Evolutionary conservation across 805 yeast species (phyloP), one percentile per base, ranked within the genome.

Genomic region (Pichia gijzeniarum): DNA sequence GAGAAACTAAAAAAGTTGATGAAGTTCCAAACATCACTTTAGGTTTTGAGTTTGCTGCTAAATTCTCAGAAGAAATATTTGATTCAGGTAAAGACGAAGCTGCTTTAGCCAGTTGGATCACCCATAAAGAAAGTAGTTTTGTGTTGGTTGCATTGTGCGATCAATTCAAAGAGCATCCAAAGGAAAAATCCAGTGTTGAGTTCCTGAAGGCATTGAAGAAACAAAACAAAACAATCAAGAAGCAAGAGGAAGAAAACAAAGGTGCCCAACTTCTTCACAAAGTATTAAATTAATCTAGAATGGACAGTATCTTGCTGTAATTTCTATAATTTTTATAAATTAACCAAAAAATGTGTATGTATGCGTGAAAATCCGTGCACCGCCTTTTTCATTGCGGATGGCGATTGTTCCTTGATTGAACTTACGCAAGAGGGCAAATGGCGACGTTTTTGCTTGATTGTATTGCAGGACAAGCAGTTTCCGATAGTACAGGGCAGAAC

Each of bases 81-180:
- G 68, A 64, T 14, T 75, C 74, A 41, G 77, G 80, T 31, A 74
- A 83, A 16, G 71, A 73, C 49, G 72, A 70, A 28, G 72, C 76
- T 44, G 61, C 62, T 20, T 65, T 86, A 32, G 67, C 65, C 32
- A 70, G 67, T 47, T 91, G 97, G 97, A 75, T 83, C 38, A 40
- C 48, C 3, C 76, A 76, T 50, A 71, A 74, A 34, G 75, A 77
- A 36, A 86, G 93, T 35, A 79, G 95, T 16, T 91, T 91, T 60
- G 85, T 87, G 16, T 70, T 90, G 44, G 90, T 87, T 41, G 78
- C 95, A 1, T 65, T 88, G n/a, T 75, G 72, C 54, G 97, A 91
- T 65, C 74, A 74, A 25, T 70, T 84, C 56, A 66, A 69, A 41
- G 70, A 69, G 3, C 59, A 65, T 38, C 58, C 65, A 21, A 59